These are phyloP conservation scores for Effrenium voratum DNA, from an alignment of 73 alveolate genomes.

Conservation along the genomic window DNA sequence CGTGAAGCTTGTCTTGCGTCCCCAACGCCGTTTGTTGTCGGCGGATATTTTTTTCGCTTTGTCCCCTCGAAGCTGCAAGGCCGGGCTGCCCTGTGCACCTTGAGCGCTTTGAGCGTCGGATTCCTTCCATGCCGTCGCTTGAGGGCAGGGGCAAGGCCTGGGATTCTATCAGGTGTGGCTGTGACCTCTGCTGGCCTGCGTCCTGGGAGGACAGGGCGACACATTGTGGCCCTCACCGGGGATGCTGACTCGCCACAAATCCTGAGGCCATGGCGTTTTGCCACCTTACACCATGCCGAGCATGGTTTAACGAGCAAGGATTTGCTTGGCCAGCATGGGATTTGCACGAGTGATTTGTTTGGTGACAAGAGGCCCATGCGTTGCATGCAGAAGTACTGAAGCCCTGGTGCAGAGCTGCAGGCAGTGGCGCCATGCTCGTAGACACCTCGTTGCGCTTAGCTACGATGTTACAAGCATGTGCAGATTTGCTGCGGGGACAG, in stretches of 20 bases:
- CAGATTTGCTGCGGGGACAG: background rate
- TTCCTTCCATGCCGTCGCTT: too few species aligned
- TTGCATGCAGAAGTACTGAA: too few species aligned
- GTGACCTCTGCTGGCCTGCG: too few species aligned
- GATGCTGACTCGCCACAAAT: conserved; percentile 80
- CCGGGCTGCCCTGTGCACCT: too few species aligned
- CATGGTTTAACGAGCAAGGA: background rate
- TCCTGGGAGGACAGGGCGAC: too few species aligned
- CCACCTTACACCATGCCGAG: background rate
- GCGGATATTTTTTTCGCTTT: too few species aligned
- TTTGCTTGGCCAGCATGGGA: background rate
- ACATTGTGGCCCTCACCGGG: conserved; percentile 44
- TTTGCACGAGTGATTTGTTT: background rate
- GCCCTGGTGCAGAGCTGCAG: background rate
- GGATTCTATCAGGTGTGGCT: too few species aligned
- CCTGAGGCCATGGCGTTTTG: background rate
- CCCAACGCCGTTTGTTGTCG: too few species aligned
- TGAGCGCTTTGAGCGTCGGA: too few species aligned
- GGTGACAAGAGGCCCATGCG: background rate
- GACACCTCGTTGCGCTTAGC: background rate
- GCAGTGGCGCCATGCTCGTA: conserved; percentile 86
- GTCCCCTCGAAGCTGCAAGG: too few species aligned
- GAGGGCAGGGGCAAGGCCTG: too few species aligned
- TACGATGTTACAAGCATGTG: background rate
- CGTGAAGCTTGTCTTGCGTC: too few species aligned